A percentile compares a stretch with the other conserved stretches of the same genome.
Evolutionary conservation across 805 yeast genomes (phyloP).

Genomic region (Yamadazyma scolyti): DNA sequence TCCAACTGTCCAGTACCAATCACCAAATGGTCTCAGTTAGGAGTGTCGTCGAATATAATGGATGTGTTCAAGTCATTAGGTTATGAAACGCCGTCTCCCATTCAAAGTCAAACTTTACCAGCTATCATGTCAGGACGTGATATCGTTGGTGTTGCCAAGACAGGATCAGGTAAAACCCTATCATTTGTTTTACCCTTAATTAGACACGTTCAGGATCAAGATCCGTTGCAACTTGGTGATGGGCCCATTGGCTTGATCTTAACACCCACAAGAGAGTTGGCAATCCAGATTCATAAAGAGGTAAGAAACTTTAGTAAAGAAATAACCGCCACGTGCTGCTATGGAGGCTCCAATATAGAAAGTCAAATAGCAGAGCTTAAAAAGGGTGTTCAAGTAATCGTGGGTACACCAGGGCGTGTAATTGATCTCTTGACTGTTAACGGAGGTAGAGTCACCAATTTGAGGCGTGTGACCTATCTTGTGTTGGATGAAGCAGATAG

Average conservation of each 20-base stretch:
- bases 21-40: conserved; percentile 75
- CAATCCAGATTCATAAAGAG: conserved; percentile 76
- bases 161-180: conserved; percentile 95
- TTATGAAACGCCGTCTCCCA: conserved; percentile 72
- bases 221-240: conserved; percentile 43
- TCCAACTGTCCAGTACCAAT: conserved; percentile 59
- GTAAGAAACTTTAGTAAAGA: conserved; percentile 53
- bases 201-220: conserved; percentile 77
- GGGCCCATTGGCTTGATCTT: conserved; percentile 80
- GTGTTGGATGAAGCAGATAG: conserved; percentile 96
- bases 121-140: conserved; percentile 88
- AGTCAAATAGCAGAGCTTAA: conserved; percentile 77
- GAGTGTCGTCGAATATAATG: conserved; percentile 60
- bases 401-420: conserved; percentile 94
- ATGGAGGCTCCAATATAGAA: conserved; percentile 86
- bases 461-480: conserved; percentile 70
- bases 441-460: conserved; percentile 67
- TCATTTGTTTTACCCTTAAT: conserved; percentile 82
- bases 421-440: conserved; percentile 86
- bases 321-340: conserved; percentile 69
- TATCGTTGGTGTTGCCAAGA: conserved; percentile 89
- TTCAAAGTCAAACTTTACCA: conserved; percentile 89
- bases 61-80: conserved; percentile 48
- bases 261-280: conserved; percentile 92
- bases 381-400: conserved; percentile 73